These are phyloP conservation scores for Fusarium scirpi DNA, from an alignment of 2,329 filamentous ascomycete species.

Conservation along the genomic window DNA sequence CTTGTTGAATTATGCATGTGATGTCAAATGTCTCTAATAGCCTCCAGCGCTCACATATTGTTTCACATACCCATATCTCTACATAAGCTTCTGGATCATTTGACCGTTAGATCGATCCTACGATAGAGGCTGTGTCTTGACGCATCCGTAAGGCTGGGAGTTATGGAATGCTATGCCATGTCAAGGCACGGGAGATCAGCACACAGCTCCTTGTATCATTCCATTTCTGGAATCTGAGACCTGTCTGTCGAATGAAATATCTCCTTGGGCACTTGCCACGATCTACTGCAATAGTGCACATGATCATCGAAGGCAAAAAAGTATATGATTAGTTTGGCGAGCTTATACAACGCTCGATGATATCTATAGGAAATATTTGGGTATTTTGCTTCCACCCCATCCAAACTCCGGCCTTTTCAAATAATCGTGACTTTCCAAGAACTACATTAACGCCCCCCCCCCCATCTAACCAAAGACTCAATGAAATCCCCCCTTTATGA, in stretches of 20 bases:
- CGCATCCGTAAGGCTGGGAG: background rate
- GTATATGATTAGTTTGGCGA: constrained; percentile 1
- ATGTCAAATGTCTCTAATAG: background rate
- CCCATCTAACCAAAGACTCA: background rate
- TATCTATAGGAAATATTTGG: constrained; percentile 7
- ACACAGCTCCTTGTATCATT: background rate
- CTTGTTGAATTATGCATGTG: background rate
- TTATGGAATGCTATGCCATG: constrained; percentile 10
- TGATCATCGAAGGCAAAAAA: background rate
- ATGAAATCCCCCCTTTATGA: background rate
- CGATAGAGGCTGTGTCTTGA: constrained; percentile 3
- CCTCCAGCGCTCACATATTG: background rate
- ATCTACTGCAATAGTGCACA: background rate
- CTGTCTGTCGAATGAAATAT: background rate
- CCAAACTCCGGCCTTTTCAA: background rate
- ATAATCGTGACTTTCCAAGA: background rate
- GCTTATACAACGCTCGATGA: background rate
- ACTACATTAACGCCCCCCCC: background rate
- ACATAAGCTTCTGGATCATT: background rate
- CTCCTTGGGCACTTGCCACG: background rate
- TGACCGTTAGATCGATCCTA: background rate
- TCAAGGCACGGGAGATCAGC: background rate
- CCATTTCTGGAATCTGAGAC: background rate
- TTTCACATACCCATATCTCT: background rate
- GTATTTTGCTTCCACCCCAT: constrained; percentile 13